Base-by-base conservation (phyloP, 2,329 filamentous ascomycete species). In the Curvularia spicifera region DNA sequence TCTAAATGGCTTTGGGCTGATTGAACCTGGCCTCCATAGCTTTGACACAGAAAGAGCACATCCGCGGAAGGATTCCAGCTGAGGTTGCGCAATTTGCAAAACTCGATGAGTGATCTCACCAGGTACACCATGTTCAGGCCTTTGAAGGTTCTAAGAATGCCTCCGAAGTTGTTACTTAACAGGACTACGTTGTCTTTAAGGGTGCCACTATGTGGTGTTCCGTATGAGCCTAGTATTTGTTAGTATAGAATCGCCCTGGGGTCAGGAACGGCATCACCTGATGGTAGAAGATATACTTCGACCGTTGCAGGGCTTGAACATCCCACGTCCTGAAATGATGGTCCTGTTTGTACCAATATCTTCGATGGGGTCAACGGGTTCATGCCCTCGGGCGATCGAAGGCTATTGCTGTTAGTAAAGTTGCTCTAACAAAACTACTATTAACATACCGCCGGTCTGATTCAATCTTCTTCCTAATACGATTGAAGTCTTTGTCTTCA, bases 271-370 rank as follows among this genome's bases (percentile, higher is more conserved):
- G 10, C 54, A 63, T 55, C 37, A 75, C 73, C 70, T 47, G 73
- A 67, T 10, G 73, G 72, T 22, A 75, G 51, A 26, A 76, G 47
- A 47, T 71, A 54, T n/a, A 76, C 58, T 50, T 75, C 73, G 24
- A 76, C 64, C 20, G 68, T 70, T 26, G 61, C 65, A 20, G 64
- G 66, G 13, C 66, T 55, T 5, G 65, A 66, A 29, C 74, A 76
- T 10, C 59, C 65, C 18, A 51, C 15, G 44, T 76, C 72, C 20
- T 69, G 72, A 48, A 66, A 67, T 15, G 63, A 58, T n/a, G 73
- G 73, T 12, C 74, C 74, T 7, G 74, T 76, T 48, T 61, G 63
- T 18, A 76, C 51, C 9, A 76, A 61, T 13, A 75, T 53, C 46
- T 73, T 75, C 4, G 68, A 59, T 4, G 72, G 65, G 12, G 73